Evolutionary conservation across 2,329 filamentous ascomycete genomes (phyloP), one percentile per base, ranked within the genome.

Genomic region (Alternaria dauci): DNA sequence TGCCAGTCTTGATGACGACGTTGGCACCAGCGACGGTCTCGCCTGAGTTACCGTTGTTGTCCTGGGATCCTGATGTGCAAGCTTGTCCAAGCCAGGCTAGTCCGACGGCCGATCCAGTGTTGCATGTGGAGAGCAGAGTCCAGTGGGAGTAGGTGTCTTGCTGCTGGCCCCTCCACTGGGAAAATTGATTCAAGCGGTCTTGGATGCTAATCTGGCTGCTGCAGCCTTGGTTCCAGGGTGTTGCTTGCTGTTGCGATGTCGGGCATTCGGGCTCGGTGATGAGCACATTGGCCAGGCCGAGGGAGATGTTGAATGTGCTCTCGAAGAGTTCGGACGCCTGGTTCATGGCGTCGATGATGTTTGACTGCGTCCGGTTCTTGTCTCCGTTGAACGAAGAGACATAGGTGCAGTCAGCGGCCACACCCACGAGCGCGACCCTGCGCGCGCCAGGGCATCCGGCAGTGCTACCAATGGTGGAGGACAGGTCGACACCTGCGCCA

Each of bases 341-440:
- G 80, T 96, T 97, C 76, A 99, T 91, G 75, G 92, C 85, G 53
- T 83, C 84, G 70, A 99, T 93, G 63, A 99, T 86, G 75, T 95
- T 95, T 63, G 86, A 78, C 57, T 89, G 86, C 25, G 90, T 86
- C n/a, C 87, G 83, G 43, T 86, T 86, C 23, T 84, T 86, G 76
- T 97, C 95, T 18, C 85, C 86, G 63, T 89, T 86, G 76, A 97
- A 96, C 4, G 84, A 84, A 2, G 82, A 83, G 39, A 89, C 93
- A 76, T 98, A 98, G 8, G 88, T 91, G 82, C 95, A 99, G 78
- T 99, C 95, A 0, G 93, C 95, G 8, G 93, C 95, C 38, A 98
- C 88, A 28, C 95, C 95, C 25, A 99, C 88, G 41, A 98, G 84
- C 1, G 95, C 95, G 18, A 99, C 93, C 78, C 91, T 96, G 68